Base-by-base conservation (phyloP, 495 filamentous ascomycete genomes). In the Acidomyces sp. region DNA sequence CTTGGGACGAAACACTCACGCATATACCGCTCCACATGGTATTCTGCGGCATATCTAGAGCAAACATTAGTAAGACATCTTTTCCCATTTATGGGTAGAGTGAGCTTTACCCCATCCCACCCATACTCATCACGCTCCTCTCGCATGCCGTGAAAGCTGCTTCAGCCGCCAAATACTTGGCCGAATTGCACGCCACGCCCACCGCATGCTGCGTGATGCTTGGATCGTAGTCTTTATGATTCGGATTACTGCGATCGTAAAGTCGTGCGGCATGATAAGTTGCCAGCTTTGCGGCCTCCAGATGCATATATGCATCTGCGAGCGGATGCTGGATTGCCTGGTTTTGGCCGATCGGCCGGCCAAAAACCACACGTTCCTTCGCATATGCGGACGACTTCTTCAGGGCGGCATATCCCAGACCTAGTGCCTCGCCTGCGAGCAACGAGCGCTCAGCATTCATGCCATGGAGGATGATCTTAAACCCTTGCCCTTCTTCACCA, bases 391-490 rank as follows among this genome's bases (percentile, higher is more conserved):
- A 62, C 0, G 81, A 77, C 22, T 39, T 66, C 27, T 68, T 65
- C 19, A 88, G 62, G 1, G 81, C 81, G 0, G 71, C 78, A 49
- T 85, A 85, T 1, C 82, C 82, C 3, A 86, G 63, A 4, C 82
- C 81, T 3, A 86, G 61, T 0, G 82, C 80, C 65, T 86, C 82
- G 27, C 79, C 82, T 11, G 79, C 80, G 0, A 85, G 65, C 3
- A 85, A 69, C 53, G 77, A 81, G 21, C 82, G 71, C 57, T 88
- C 82, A 4, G 81, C 80, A 46, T 85, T 88, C 82, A 88, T 82
- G 17, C 82, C 82, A 56, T 85, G 81, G 4, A 86, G 66, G 27
- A 87, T 68, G 43, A 81, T 80, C 46, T 75, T 75, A 66, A 85
- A 86, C 3, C 82, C 82, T 40, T 80, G 63, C 29, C 72, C 74